Evolutionary conservation across 306 rosid species (phyloP), one percentile per base, ranked within the genome.

Genomic region (Quercus alba): DNA sequence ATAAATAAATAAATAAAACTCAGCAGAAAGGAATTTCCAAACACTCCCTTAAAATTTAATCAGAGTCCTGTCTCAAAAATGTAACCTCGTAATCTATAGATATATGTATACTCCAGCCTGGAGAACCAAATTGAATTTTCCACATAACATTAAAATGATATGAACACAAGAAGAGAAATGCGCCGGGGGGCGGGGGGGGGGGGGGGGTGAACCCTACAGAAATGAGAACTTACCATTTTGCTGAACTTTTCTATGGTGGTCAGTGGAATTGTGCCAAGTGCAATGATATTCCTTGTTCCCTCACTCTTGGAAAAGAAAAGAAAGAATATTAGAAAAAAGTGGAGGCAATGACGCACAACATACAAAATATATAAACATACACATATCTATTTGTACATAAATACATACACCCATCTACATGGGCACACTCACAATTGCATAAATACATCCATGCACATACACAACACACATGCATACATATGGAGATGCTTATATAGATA

Each of bases 211-310:
- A 30, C 19, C 12, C 74, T 78, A 75, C 21, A 52, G 56, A 61
- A 8, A 66, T 49, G 41, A 66, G 74, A 85, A 84, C 96, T 90
- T 88, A 95, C 99, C 73, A 77, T 81, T 87, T 93, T 91, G 89
- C 59, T 90, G 85, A 91, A 90, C 90, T 90, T 93, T 89, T 95
- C 99, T 38, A 95, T 91, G 62, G 98, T 90, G 85, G 92, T 86
- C 82, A 93, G 82, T 14, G 99, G 92, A 77, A 95, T 93, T 28
- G 98, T 91, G 81, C 99, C 99, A 75, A 93, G 93, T 55, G 91
- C 77, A 85, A 93, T 89, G 69, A 90, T 81, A 83, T 89, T 91
- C 86, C 91, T 81, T 25, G 96, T 93, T 83, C 97, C 97, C 83
- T 93, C 99, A 73, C 94, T 91, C 99, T 95, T 80, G 46, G 63